phyloP scores from a whole-genome alignment of 2,329 filamentous ascomycete species.

The Clonostachys solani region DNA sequence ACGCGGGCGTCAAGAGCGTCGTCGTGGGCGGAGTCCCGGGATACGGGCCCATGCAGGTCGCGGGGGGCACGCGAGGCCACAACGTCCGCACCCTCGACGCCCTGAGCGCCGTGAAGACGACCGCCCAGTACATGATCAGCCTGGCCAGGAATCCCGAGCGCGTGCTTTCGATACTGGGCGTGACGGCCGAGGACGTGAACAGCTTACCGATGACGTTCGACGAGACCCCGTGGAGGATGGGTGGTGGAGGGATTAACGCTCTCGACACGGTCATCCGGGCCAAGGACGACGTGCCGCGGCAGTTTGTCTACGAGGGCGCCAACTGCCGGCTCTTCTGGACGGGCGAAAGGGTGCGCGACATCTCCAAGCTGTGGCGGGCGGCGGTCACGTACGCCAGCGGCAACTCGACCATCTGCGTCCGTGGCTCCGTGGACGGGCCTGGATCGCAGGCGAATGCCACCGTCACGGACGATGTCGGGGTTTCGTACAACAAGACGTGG shows the following conservation, averaged over 20 bases:
- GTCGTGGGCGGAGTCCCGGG: slow-evolving; percentile 52
- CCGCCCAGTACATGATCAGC: too few species aligned
- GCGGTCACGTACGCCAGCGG: not conserved
- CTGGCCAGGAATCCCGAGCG: too few species aligned
- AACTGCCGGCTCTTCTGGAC: slow-evolving; percentile 2
- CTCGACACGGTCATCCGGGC: too few species aligned
- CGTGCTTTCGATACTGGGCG: too few species aligned
- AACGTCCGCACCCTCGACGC: slow-evolving; percentile 11
- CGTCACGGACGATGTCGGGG: not conserved
- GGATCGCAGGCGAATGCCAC: not conserved
- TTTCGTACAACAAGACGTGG: not conserved
- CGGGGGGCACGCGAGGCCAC: slow-evolving; percentile 54
- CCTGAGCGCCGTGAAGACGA: too few species aligned
- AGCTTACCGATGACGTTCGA: too few species aligned
- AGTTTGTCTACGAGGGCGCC: slow-evolving; percentile 1
- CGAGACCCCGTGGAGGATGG: too few species aligned
- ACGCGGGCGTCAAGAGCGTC: slow-evolving; percentile 50
- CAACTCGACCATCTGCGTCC: not conserved
- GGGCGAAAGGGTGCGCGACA: not conserved
- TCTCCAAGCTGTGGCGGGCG: not conserved
- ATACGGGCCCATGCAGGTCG: slow-evolving; percentile 44
- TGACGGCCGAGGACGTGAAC: too few species aligned
- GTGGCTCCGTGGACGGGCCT: not conserved
- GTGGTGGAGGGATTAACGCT: not conserved
- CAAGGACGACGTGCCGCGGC: not conserved